phyloP scores from a whole-genome alignment of 192 early-diverging fungal species.

The Funneliformis mosseae region DNA sequence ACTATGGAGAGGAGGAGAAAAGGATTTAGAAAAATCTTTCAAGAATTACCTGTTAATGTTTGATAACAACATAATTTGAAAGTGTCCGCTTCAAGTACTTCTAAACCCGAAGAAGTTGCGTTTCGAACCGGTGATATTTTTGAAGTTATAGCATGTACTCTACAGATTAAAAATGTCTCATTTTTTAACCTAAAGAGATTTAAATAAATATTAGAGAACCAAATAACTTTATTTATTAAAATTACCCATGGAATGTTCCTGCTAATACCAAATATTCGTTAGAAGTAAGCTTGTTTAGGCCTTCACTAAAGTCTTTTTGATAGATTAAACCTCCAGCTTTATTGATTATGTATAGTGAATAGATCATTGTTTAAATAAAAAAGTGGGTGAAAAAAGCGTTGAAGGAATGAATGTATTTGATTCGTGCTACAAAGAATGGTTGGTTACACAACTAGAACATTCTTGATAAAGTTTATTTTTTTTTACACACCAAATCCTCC shows the following conservation, averaged over 20 bases:
- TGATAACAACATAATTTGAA: constrained; percentile 94
- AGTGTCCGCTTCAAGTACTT: constrained; percentile 88
- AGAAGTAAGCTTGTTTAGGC: constrained; percentile 79
- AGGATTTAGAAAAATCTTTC: too few species aligned
- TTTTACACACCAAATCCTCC: too few species aligned
- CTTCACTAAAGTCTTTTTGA: constrained; percentile 85
- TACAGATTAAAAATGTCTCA: constrained; percentile 34
- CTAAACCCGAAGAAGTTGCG: constrained; percentile 76
- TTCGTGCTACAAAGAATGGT: not conserved
- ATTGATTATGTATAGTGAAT: constrained; percentile 82
- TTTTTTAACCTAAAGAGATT: not conserved
- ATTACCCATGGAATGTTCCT: constrained; percentile 93
- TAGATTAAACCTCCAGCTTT: constrained; percentile 94
- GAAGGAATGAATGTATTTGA: not conserved
- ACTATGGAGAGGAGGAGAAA: not conserved
- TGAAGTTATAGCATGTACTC: constrained; percentile 94
- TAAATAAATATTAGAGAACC: not conserved
- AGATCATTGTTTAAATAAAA: constrained; percentile 61
- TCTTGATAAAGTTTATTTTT: not conserved
- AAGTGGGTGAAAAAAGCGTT: not conserved
- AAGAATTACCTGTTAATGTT: constrained; percentile 80
- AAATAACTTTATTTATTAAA: constrained; percentile 5
- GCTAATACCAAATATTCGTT: constrained; percentile 99
- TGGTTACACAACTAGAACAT: not conserved
- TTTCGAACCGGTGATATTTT: constrained; percentile 83